phyloP scores from a whole-genome alignment of 805 yeast genomes.

The Suhomyces tanzawaensis region DNA sequence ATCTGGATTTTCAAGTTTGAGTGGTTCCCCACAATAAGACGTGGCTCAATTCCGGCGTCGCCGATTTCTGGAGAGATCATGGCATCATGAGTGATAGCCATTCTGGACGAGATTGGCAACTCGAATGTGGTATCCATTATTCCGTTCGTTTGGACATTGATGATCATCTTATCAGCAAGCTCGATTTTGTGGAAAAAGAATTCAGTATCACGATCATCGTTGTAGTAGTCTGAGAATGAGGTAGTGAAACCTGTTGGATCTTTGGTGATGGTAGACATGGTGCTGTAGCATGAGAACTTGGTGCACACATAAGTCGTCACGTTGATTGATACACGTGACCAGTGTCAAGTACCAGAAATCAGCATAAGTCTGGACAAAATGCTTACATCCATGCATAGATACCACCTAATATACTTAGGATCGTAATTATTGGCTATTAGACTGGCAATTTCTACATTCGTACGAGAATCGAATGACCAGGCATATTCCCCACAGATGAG shows the following conservation, averaged over 20 bases:
- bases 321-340: too few relatives aligned
- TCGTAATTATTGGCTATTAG: too few relatives aligned
- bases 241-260: slow-evolving; percentile 12
- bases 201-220: slow-evolving; percentile 5
- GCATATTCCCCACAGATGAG: too few relatives aligned
- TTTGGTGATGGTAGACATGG: not conserved
- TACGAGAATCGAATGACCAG: too few relatives aligned
- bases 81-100: slow-evolving; percentile 14
- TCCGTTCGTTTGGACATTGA: slow-evolving; percentile 42
- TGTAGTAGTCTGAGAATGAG: slow-evolving; percentile 6
- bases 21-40: slow-evolving; percentile 47
- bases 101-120: slow-evolving; percentile 18
- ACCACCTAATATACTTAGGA: too few relatives aligned
- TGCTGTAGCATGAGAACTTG: too few relatives aligned
- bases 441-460: too few relatives aligned
- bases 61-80: slow-evolving; percentile 12
- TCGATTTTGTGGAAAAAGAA: slow-evolving; percentile 26
- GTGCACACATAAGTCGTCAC: too few relatives aligned
- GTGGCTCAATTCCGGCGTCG: slow-evolving; percentile 42
- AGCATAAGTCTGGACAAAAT: too few relatives aligned
- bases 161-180: slow-evolving; percentile 36
- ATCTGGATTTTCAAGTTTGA: slow-evolving; percentile 47
- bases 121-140: slow-evolving; percentile 51
- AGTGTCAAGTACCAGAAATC: too few relatives aligned
- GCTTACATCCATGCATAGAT: too few relatives aligned